A percentile compares a stretch with the other conserved stretches of the same genome.
Evolutionary conservation across 345 rosid genomes (phyloP).

Genomic region (Combretum micranthum): DNA sequence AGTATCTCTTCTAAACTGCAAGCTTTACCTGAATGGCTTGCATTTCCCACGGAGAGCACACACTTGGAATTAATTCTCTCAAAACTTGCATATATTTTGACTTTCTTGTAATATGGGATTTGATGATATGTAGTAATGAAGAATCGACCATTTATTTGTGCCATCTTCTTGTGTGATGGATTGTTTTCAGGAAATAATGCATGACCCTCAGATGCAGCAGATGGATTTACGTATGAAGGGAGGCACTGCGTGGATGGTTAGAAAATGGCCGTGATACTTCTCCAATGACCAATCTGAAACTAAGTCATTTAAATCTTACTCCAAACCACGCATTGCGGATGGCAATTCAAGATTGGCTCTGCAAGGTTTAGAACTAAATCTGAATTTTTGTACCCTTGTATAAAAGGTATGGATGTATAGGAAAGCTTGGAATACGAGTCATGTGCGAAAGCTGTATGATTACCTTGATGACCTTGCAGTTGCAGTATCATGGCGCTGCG

Average conservation of each 20-base stretch:
- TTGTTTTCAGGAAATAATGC: slow-evolving; percentile 64
- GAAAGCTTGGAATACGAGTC: too few species aligned
- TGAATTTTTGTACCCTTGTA: slow-evolving; percentile 1
- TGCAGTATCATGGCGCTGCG: too few species aligned
- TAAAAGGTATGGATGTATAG: neutral
- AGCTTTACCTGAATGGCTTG: too few species aligned
- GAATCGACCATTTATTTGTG: too few species aligned
- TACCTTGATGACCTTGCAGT: too few species aligned
- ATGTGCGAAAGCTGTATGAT: too few species aligned
- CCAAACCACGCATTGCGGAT: slow-evolving; percentile 53
- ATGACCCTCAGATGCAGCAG: slow-evolving; percentile 72
- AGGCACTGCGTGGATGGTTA: slow-evolving; percentile 56
- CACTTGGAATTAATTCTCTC: too few species aligned
- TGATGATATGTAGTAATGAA: too few species aligned
- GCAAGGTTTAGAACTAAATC: slow-evolving; percentile 28
- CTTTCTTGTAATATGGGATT: too few species aligned
- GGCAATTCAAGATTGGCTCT: slow-evolving; percentile 79
- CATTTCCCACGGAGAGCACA: too few species aligned
- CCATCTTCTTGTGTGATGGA: slow-evolving; percentile 1
- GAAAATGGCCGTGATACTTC: slow-evolving; percentile 53
- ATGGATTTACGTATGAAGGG: slow-evolving; percentile 74
- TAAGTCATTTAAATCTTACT: slow-evolving; percentile 46
- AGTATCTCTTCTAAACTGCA: neutral
- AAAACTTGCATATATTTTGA: too few species aligned
- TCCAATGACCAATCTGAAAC: slow-evolving; percentile 65